Evolutionary conservation across 352 stramenopile species (phyloP).

Genomic region (Phytophthora palmivora): DNA sequence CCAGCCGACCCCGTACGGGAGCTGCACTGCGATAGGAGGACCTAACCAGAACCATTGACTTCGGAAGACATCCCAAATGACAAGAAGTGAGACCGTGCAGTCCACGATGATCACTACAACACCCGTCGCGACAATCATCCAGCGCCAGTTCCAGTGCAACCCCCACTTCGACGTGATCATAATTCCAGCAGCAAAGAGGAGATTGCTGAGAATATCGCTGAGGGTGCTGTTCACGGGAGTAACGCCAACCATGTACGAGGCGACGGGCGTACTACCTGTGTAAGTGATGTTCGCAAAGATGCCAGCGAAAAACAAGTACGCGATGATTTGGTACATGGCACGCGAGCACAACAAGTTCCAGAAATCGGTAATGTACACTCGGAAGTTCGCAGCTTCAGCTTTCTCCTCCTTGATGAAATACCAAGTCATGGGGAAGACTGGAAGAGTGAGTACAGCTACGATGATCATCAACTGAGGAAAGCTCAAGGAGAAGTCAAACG

Average conservation of each 20-base stretch:
- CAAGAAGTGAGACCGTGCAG: constrained; percentile 22
- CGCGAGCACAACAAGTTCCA: constrained; percentile 31
- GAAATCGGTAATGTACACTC: constrained; percentile 29
- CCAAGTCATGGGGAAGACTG: constrained; percentile 37
- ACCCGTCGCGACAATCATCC: constrained; percentile 36
- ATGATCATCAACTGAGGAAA: constrained; percentile 58
- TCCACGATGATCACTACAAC: constrained; percentile 29
- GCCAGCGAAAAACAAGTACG: constrained; percentile 36
- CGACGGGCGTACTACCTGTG: constrained; percentile 26
- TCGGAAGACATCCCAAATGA: constrained; percentile 40
- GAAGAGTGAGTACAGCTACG: constrained; percentile 23
- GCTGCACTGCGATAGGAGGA: constrained; percentile 40
- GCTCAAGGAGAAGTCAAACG: constrained; percentile 55
- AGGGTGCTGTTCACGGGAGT: constrained; percentile 35
- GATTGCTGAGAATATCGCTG: constrained; percentile 33
- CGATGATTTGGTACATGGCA: constrained; percentile 46
- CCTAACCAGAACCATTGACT: constrained; percentile 47
- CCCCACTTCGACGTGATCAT: constrained; percentile 44
- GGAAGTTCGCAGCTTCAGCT: constrained; percentile 13
- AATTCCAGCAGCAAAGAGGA: constrained; percentile 35
- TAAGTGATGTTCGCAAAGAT: constrained; percentile 39
- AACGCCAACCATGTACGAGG: constrained; percentile 32
- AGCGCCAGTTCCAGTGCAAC: constrained; percentile 44
- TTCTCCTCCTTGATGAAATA: constrained; percentile 44
- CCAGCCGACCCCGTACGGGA: constrained; percentile 49